phyloP scores from a whole-genome alignment of 2,329 filamentous ascomycete genomes.

The Pseudogymnoascus sp. region DNA sequence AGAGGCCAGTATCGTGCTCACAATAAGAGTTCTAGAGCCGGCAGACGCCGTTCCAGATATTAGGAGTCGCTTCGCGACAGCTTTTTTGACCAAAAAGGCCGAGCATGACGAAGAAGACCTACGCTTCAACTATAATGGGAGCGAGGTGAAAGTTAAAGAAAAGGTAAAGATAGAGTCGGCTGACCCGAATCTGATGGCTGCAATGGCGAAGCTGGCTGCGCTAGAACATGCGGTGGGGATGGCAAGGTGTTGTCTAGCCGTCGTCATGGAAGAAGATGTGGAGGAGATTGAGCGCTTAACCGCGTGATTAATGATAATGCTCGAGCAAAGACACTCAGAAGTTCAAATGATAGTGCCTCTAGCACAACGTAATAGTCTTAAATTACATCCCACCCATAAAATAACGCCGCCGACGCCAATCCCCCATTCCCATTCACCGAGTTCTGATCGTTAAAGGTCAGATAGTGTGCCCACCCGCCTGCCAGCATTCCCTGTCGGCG shows the following conservation, averaged over 20 bases:
- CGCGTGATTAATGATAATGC: constrained; percentile 8
- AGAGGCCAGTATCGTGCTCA: constrained; percentile 62
- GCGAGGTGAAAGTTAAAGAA: constrained; percentile 77
- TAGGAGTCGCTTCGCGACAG: constrained; percentile 61
- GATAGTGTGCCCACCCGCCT: neutral
- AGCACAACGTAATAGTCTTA: neutral
- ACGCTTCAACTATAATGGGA: constrained; percentile 57
- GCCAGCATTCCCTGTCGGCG: neutral
- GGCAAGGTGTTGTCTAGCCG: constrained; percentile 62
- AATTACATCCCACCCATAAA: neutral
- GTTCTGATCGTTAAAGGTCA: neutral
- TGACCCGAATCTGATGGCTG: constrained; percentile 75
- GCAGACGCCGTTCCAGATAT: constrained; percentile 54
- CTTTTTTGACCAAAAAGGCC: constrained; percentile 56
- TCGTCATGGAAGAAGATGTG: constrained; percentile 62
- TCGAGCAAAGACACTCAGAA: neutral
- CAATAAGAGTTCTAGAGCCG: constrained; percentile 62
- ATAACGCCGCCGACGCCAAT: neutral
- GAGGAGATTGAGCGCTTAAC: constrained; percentile 20
- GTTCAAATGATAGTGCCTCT: constrained; percentile 4
- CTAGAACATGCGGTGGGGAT: constrained; percentile 65
- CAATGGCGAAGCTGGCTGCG: constrained; percentile 75
- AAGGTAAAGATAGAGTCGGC: constrained; percentile 77
- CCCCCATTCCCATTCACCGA: neutral
- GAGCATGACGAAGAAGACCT: constrained; percentile 76